Evolutionary conservation across 805 yeast genomes (phyloP).

Genomic region (Saturnispora saitoi): DNA sequence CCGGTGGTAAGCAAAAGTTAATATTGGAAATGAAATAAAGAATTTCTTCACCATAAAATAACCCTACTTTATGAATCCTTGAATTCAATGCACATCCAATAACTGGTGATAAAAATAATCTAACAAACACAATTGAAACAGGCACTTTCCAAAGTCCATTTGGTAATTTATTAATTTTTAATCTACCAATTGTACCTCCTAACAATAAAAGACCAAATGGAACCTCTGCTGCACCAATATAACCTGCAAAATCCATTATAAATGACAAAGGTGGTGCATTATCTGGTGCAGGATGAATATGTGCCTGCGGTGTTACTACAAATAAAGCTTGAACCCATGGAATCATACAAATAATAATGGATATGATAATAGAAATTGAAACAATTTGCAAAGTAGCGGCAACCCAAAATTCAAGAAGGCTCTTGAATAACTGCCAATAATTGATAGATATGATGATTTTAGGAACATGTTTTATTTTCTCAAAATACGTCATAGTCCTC

Average conservation of each 20-base stretch:
- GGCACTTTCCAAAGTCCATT: slow-evolving; percentile 67
- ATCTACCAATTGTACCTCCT: slow-evolving; percentile 83
- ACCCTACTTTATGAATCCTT: slow-evolving; percentile 50
- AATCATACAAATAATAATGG: slow-evolving; percentile 67
- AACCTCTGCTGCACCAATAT: slow-evolving; percentile 80
- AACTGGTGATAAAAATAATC: slow-evolving; percentile 68
- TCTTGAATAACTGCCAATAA: slow-evolving; percentile 7
- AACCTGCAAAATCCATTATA: slow-evolving; percentile 69
- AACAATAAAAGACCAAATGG: slow-evolving; percentile 76
- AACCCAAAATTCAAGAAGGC: slow-evolving; percentile 12
- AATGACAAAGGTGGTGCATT: slow-evolving; percentile 75
- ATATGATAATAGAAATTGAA: slow-evolving; percentile 57
- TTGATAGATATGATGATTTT: slow-evolving; percentile 4
- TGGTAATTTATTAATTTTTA: slow-evolving; percentile 52
- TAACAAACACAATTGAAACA: slow-evolving; percentile 42
- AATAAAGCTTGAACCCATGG: slow-evolving; percentile 78
- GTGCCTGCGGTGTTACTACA: slow-evolving; percentile 37
- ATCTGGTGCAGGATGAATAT: slow-evolving; percentile 76
- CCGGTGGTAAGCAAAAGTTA: slow-evolving; percentile 75
- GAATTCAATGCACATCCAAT: slow-evolving; percentile 64
- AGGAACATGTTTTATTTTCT: slow-evolving; percentile 1
- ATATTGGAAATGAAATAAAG: slow-evolving; percentile 67
- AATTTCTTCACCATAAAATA: slow-evolving; percentile 54
- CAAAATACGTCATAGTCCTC: not conserved
- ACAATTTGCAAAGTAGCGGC: slow-evolving; percentile 61